Percentiles rank a stretch among this genome's conserved stretches.
Evolutionary conservation across 2,329 filamentous ascomycete species (phyloP).

Genomic region (Rhinocladiella similis): DNA sequence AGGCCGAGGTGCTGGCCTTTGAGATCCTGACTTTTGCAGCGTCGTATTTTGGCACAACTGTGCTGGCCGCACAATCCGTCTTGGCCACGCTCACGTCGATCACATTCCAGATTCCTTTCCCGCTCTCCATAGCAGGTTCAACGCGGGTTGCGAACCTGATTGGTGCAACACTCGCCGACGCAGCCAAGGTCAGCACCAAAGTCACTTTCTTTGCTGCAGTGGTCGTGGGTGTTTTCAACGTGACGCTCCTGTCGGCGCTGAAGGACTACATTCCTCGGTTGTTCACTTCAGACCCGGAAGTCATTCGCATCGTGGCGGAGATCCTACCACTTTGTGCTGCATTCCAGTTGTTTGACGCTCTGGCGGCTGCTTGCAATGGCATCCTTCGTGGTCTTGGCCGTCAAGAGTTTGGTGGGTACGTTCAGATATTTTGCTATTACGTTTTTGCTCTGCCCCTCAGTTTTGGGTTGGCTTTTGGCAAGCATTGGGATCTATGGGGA

Average conservation of each 20-base stretch:
- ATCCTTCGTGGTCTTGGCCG: slow-evolving; percentile 82
- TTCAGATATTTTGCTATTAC: slow-evolving; percentile 86
- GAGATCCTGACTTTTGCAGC: slow-evolving; percentile 84
- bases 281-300: slow-evolving; percentile 72
- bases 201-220: slow-evolving; percentile 69
- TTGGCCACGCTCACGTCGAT: slow-evolving; percentile 75
- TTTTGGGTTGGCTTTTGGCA: slow-evolving; percentile 73
- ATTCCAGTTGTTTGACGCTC: slow-evolving; percentile 86
- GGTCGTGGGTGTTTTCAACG: slow-evolving; percentile 76
- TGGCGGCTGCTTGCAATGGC: slow-evolving; percentile 78
- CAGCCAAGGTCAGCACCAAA: slow-evolving; percentile 76
- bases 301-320: slow-evolving; percentile 65
- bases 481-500: slow-evolving; percentile 74
- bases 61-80: slow-evolving; percentile 85
- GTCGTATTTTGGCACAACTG: slow-evolving; percentile 74
- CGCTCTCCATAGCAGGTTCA: slow-evolving; percentile 81
- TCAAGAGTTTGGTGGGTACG: slow-evolving; percentile 86
- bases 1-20: slow-evolving; percentile 91
- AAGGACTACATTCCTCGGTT: slow-evolving; percentile 74
- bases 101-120: slow-evolving; percentile 90
- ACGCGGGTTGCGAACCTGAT: slow-evolving; percentile 92
- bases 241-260: slow-evolving; percentile 66
- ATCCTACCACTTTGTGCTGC: slow-evolving; percentile 79
- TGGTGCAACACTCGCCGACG: slow-evolving; percentile 76
- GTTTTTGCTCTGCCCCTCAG: slow-evolving; percentile 80